Evolutionary conservation across 1,284 basidiomycete genomes (phyloP).

Genomic region (Mycosarcoma mackinlayi): DNA sequence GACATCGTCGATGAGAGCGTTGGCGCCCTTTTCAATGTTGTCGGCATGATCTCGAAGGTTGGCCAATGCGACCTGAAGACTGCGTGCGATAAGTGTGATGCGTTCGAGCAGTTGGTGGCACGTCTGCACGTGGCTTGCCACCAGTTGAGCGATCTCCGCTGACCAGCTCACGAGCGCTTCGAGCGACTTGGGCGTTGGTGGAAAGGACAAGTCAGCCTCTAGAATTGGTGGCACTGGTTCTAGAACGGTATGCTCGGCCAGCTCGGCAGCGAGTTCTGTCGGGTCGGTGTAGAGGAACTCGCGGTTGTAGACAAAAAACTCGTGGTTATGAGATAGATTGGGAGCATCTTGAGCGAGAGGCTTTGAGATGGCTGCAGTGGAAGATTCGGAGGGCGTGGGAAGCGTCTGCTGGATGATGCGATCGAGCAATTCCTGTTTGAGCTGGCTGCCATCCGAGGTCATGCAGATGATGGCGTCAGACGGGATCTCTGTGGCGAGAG

Average conservation of each 20-base stretch:
- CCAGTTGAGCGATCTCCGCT: slow-evolving; percentile 17
- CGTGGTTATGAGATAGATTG: slow-evolving; percentile 19
- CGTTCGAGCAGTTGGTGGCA: slow-evolving; percentile 36
- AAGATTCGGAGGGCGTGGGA: slow-evolving; percentile 13
- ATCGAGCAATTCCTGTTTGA: slow-evolving; percentile 57
- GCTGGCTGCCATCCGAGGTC: slow-evolving; percentile 61
- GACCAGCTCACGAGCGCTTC: slow-evolving; percentile 55
- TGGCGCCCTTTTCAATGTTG: slow-evolving; percentile 51
- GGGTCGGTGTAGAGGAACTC: slow-evolving; percentile 63
- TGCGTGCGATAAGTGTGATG: slow-evolving; percentile 52
- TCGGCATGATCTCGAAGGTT: slow-evolving; percentile 61
- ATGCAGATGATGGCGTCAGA: slow-evolving; percentile 66
- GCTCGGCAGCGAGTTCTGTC: slow-evolving; percentile 52
- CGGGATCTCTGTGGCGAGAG: slow-evolving; percentile 63
- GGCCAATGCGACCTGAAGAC: slow-evolving; percentile 56
- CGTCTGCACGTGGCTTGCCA: slow-evolving; percentile 11
- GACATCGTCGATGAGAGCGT: slow-evolving; percentile 45
- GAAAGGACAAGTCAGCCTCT: slow-evolving; percentile 45
- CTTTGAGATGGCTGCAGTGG: slow-evolving; percentile 10
- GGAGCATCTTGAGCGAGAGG: slow-evolving; percentile 1
- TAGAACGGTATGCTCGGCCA: slow-evolving; percentile 47
- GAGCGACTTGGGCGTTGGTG: slow-evolving; percentile 55
- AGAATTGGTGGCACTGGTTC: slow-evolving; percentile 19
- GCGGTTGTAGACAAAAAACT: slow-evolving; percentile 66
- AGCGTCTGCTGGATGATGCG: slow-evolving; percentile 35